Evolutionary conservation across 2,329 filamentous ascomycete species (phyloP), one percentile per base, ranked within the genome.

Genomic region (Incumbomyces delicatus): DNA sequence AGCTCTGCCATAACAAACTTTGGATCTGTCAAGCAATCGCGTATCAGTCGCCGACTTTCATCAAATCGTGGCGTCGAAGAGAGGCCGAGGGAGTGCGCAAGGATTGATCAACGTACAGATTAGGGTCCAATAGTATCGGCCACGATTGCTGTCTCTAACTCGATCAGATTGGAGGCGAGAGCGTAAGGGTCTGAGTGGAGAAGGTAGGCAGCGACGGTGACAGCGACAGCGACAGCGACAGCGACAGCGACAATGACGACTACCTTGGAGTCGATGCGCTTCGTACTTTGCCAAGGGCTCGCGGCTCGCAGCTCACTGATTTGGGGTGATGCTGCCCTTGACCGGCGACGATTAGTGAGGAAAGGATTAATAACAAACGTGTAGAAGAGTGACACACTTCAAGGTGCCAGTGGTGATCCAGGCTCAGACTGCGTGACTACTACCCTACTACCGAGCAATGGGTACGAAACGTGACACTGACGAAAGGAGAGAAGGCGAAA

Each of bases 1-100:
- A 78, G 75, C 77, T 81, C 78, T 80, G 78, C 78, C 78, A 82
- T 82, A 80, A 81, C 78, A 81, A 77, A 70, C 65, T 70, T 66
- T 66, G 69, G 65, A 65, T 66, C 72, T 75, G 66, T 13, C 34
- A 55, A 30, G 51, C 22, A 46, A 51, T 46, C 38, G 46, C 55
- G 53, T 57, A 58, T 61, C 56, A 62, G 63, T 49, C 56, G 66
- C 58, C 29, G 12, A 10, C 33, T 16, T 4, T 65, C 63, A 60
- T 32, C 4, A 30, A n/a, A 34, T n/a, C 31, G 22, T 27, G 22
- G 8, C 5, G 22, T 4, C 8, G 22, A 27, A 4, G 22, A 5
- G 5, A 4, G 22, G 22, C 22, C 5, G 22, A 8, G 8, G 14
- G 5, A 17, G 11, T 36, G 41, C 41, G 41, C 31, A 33, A 44